Percentiles rank a stretch among this genome's conserved stretches.
Conservation (phyloP, 2,329 filamentous ascomycete species). For the Nigrospora sphaerica region DNA sequence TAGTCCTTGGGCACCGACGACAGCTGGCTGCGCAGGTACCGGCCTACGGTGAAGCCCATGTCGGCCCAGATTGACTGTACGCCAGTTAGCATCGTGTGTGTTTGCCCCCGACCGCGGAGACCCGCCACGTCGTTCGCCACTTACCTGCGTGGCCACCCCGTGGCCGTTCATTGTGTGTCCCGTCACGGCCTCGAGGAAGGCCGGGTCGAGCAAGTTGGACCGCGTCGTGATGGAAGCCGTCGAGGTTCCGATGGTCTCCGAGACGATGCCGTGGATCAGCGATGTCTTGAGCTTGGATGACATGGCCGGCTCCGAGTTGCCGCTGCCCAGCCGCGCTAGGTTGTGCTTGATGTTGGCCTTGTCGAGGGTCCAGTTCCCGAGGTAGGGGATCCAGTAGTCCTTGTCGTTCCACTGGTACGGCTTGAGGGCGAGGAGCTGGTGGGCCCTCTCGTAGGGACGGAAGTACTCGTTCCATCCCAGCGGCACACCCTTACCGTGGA, state of each 20-base stretch:
- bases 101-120: too few relatives aligned
- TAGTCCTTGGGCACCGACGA: conserved; percentile 33
- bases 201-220: conserved; percentile 30
- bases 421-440: conserved; percentile 48
- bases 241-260: conserved; percentile 19
- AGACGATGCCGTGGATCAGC: conserved; percentile 27
- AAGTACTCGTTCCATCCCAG: conserved; percentile 64
- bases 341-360: conserved; percentile 7
- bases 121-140: conserved; percentile 11
- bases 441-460: conserved; percentile 43
- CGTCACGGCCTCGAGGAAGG: conserved; percentile 26
- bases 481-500: conserved; percentile 55
- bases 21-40: conserved; percentile 49
- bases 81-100: too few relatives aligned
- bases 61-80: conserved; percentile 47
- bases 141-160: conserved; percentile 35
- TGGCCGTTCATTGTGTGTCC: conserved; percentile 36
- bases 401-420: conserved; percentile 58
- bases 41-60: conserved; percentile 55
- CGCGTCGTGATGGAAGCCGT: conserved; percentile 23
- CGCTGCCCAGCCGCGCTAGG: neutral
- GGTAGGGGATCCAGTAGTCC: conserved; percentile 58
- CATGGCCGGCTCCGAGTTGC: neutral
- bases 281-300: conserved; percentile 16
- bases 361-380: conserved; percentile 31